phyloP scores from a whole-genome alignment of 345 rosid genomes.

The Salix viminalis region DNA sequence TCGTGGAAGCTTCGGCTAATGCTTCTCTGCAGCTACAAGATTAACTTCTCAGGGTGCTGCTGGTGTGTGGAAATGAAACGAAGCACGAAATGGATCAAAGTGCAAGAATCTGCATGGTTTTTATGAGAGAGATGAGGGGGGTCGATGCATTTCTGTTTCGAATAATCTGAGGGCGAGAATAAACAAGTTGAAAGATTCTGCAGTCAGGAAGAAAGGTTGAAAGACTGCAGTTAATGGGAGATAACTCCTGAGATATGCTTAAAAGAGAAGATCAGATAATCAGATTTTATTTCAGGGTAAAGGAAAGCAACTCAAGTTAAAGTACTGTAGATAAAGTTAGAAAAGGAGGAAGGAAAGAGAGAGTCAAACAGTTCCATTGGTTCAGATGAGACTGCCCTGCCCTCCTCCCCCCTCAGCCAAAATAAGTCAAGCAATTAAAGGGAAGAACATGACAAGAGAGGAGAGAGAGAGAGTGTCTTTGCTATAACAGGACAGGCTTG shows the following conservation, averaged over 20 bases:
- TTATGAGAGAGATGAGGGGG: background rate
- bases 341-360: slow-evolving; percentile 16
- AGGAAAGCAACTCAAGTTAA: slow-evolving; percentile 48
- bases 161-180: background rate
- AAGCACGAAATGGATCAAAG: slow-evolving; percentile 1
- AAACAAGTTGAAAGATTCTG: background rate
- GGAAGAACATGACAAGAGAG: background rate
- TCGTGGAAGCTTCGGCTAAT: background rate
- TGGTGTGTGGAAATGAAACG: background rate
- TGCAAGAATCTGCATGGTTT: slow-evolving; percentile 19
- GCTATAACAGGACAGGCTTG: slow-evolving; percentile 33
- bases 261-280: slow-evolving; percentile 37
- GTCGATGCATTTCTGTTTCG: background rate
- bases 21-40: background rate
- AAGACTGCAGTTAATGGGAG: slow-evolving; percentile 19
- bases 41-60: background rate
- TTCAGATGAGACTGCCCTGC: background rate
- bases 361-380: slow-evolving; percentile 11
- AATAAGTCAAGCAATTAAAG: background rate
- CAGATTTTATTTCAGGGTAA: slow-evolving; percentile 39
- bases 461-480: background rate
- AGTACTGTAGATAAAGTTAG: slow-evolving; percentile 38
- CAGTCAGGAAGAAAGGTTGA: slow-evolving; percentile 16
- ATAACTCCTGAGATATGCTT: slow-evolving; percentile 16
- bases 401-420: background rate